Evolutionary conservation across 2,329 filamentous ascomycete genomes (phyloP).

Genomic region (Exophiala dermatitidis): DNA sequence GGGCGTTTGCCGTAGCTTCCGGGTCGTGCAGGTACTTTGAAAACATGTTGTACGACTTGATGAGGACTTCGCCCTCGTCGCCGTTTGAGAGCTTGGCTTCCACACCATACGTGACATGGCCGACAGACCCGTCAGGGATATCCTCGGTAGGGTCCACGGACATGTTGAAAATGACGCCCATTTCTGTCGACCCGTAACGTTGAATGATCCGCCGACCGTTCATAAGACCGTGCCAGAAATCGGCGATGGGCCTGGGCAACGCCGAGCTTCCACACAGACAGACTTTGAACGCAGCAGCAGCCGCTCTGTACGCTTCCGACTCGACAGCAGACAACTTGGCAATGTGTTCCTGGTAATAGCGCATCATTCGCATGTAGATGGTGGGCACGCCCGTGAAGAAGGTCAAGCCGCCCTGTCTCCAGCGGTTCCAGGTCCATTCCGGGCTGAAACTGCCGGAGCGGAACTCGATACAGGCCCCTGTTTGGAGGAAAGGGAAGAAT

Average conservation of each 20-base stretch:
- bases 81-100: slow-evolving; percentile 39
- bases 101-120: slow-evolving; percentile 35
- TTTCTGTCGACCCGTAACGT: slow-evolving; percentile 41
- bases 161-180: slow-evolving; percentile 40
- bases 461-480: slow-evolving; percentile 39
- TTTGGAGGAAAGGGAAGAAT: slow-evolving; percentile 35
- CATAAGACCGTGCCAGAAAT: slow-evolving; percentile 44
- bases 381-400: slow-evolving; percentile 41
- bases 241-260: slow-evolving; percentile 44
- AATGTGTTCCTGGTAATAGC: slow-evolving; percentile 29
- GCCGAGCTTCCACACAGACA: slow-evolving; percentile 39
- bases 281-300: slow-evolving; percentile 30
- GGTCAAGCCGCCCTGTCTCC: slow-evolving; percentile 31
- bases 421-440: slow-evolving; percentile 37
- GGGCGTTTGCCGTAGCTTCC: slow-evolving; percentile 27
- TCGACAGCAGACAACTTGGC: slow-evolving; percentile 21
- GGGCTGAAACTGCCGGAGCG: slow-evolving; percentile 36
- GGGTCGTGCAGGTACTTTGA: slow-evolving; percentile 36
- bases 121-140: slow-evolving; percentile 30
- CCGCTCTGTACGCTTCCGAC: slow-evolving; percentile 37
- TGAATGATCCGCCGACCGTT: slow-evolving; percentile 37
- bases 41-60: slow-evolving; percentile 38
- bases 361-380: slow-evolving; percentile 39
- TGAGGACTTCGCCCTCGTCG: slow-evolving; percentile 44
- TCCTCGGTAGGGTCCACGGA: slow-evolving; percentile 29